Evolutionary conservation across 306 rosid genomes (phyloP).

Genomic region (Acmispon strigosus): DNA sequence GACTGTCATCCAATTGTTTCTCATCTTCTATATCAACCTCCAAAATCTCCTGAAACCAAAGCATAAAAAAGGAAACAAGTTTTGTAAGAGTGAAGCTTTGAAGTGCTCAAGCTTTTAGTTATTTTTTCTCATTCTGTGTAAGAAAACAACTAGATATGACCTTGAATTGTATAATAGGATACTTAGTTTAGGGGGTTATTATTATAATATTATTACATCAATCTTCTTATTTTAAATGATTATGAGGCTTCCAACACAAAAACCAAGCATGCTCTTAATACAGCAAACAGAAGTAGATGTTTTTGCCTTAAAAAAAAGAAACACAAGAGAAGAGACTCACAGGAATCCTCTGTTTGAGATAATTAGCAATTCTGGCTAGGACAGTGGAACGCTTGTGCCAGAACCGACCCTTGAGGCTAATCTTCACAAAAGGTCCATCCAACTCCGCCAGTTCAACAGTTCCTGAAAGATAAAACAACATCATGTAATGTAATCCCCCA

Average conservation of each 20-base stretch:
- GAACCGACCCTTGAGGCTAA: conserved; percentile 83
- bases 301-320: not conserved
- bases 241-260: too few relatives aligned
- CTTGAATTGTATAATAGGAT: too few relatives aligned
- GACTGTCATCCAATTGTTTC: conserved; percentile 95
- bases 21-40: conserved; percentile 91
- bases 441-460: conserved; percentile 65
- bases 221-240: too few relatives aligned
- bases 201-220: too few relatives aligned
- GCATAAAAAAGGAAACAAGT: not conserved
- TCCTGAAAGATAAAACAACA: conserved; percentile 31
- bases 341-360: conserved; percentile 84
- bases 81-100: not conserved
- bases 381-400: conserved; percentile 83
- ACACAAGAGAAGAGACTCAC: conserved; percentile 32
- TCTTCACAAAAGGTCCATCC: conserved; percentile 85
- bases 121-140: too few relatives aligned
- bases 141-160: too few relatives aligned
- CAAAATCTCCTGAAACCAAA: conserved; percentile 64
- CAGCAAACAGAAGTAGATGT: too few relatives aligned
- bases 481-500: not conserved
- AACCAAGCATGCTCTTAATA: too few relatives aligned
- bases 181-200: too few relatives aligned
- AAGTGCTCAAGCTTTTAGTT: not conserved
- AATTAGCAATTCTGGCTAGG: conserved; percentile 69